Evolutionary conservation across 805 yeast species (phyloP).

Genomic region (Candida methanosorbosa): DNA sequence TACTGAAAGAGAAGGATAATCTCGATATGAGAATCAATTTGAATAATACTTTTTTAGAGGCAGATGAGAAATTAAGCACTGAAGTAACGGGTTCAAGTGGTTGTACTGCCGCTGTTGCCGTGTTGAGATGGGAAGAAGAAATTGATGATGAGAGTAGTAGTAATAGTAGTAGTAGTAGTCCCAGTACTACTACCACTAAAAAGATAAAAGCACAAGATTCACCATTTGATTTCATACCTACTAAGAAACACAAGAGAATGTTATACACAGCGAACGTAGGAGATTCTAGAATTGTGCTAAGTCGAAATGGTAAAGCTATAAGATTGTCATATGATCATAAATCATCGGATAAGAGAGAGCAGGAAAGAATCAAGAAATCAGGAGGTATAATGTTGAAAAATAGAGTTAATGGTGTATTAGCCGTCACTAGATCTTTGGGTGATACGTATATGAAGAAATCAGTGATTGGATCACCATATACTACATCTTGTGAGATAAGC

Average conservation of each 20-base stretch:
- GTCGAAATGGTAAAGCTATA: conserved; percentile 64
- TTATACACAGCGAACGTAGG: conserved; percentile 94
- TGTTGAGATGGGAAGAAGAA: conserved; percentile 70
- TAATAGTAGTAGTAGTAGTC: no score
- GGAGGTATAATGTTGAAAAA: conserved; percentile 90
- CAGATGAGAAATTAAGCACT: conserved; percentile 60
- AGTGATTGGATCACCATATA: conserved; percentile 86
- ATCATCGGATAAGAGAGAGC: conserved; percentile 75
- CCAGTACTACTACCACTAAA: neutral
- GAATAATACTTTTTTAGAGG: conserved; percentile 60
- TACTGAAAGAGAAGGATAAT: conserved; percentile 35
- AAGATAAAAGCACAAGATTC: neutral
- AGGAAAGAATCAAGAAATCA: conserved; percentile 58
- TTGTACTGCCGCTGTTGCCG: conserved; percentile 92
- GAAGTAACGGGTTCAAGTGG: conserved; percentile 72
- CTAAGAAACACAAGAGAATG: conserved; percentile 52
- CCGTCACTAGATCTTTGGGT: conserved; percentile 90
- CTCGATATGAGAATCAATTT: conserved; percentile 58
- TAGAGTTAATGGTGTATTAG: conserved; percentile 91
- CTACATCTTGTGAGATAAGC: conserved; percentile 74
- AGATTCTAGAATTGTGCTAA: conserved; percentile 77
- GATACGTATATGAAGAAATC: conserved; percentile 86
- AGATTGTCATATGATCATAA: conserved; percentile 90
- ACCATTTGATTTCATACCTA: conserved; percentile 41
- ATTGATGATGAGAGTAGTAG: conserved; percentile 8